phyloP scores from a whole-genome alignment of 768 basidiomycete species.

The Suillus americanus region DNA sequence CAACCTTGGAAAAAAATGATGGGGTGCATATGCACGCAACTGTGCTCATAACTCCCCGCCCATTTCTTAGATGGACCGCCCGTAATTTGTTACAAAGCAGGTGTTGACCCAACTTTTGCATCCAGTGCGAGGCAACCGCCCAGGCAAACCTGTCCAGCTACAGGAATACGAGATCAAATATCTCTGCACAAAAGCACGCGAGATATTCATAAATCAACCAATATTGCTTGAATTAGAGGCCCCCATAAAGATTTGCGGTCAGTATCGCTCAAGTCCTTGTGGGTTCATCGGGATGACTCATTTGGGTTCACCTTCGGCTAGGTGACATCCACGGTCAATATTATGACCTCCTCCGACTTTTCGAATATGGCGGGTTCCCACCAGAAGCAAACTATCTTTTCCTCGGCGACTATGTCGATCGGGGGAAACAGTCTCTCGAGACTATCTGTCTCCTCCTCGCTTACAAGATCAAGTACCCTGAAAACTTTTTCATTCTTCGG shows the following conservation, averaged over 20 bases:
- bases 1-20: constrained; percentile 11
- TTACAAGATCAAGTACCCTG: constrained; percentile 99
- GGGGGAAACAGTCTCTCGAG: constrained; percentile 98
- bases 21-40: constrained; percentile 2
- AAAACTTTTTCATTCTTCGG: constrained; percentile 99
- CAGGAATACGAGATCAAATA: constrained; percentile 99
- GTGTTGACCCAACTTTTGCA: constrained; percentile 15
- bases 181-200: constrained; percentile 96
- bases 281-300: constrained; percentile 23
- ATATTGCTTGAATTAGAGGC: constrained; percentile 97
- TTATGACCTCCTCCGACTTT: constrained; percentile 95
- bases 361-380: constrained; percentile 99
- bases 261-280: constrained; percentile 31
- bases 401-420: constrained; percentile 98
- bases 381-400: constrained; percentile 99
- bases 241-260: constrained; percentile 99
- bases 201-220: constrained; percentile 99
- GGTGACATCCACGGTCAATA: constrained; percentile 99
- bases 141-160: constrained; percentile 96
- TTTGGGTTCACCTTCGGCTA: constrained; percentile 33
- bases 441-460: constrained; percentile 99
- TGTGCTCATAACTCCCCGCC: constrained; percentile 3
- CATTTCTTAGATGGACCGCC: constrained; percentile 1
- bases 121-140: constrained; percentile 94
- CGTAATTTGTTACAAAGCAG: constrained; percentile 1